These are phyloP conservation scores for Fusarium penzigii DNA, from an alignment of 2,329 filamentous ascomycete species.

Conservation along the genomic window DNA sequence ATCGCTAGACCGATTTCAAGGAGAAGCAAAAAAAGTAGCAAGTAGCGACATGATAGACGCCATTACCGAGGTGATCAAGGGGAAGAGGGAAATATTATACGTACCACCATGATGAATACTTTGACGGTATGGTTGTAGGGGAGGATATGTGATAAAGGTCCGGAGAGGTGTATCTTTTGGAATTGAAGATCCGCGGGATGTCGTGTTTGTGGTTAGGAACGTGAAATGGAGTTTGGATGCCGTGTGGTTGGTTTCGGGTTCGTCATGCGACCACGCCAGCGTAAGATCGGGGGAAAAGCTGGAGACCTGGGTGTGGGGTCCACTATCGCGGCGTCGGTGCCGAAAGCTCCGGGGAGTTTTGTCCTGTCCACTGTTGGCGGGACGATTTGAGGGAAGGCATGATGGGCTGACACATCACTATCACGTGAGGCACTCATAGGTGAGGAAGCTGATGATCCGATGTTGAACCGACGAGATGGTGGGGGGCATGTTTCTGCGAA, in stretches of 20 bases:
- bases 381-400: background rate
- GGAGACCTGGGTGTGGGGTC: conserved; percentile 15
- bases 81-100: background rate
- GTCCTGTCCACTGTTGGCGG: background rate
- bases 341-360: conserved; percentile 24
- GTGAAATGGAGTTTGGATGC: conserved; percentile 22
- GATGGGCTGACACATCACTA: background rate
- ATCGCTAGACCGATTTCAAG: too few species aligned
- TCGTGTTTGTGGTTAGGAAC: conserved; percentile 2
- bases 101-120: conserved; percentile 2
- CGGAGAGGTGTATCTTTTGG: background rate
- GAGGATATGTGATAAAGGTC: background rate
- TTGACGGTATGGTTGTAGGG: background rate
- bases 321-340: conserved; percentile 17
- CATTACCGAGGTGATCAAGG: background rate
- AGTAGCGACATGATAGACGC: background rate
- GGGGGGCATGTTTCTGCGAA: background rate
- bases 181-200: conserved; percentile 1
- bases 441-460: background rate
- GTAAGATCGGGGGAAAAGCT: conserved; percentile 11
- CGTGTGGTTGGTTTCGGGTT: conserved; percentile 13
- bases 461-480: background rate
- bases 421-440: too few species aligned
- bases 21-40: too few species aligned
- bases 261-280: conserved; percentile 28